Base-by-base conservation (phyloP, 805 yeast species). In the Hemisphaericaspora nanyangensis region DNA sequence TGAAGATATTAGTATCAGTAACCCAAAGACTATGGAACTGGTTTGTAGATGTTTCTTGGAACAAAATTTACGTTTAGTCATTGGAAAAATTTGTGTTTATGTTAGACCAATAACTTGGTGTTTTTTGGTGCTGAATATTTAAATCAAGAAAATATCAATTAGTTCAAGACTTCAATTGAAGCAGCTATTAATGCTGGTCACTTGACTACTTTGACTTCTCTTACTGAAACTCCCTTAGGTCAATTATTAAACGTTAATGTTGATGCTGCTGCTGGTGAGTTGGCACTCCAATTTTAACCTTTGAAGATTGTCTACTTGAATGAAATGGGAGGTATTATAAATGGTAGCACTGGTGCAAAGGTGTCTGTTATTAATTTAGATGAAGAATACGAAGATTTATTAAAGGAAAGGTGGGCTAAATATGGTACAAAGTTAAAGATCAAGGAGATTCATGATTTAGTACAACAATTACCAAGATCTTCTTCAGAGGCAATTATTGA, bases 61-160 rank as follows among this genome's bases (percentile, higher is more conserved):
- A 65, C 99, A 93, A 66, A 93, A 93, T 68, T 77, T 95, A 60
- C 83, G 89, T 56, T 75, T 93, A 37, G 99, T 93, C 18, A 91
- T 96, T 35, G 98, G 93, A 65, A 80, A 85, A 60, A 79, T 88
- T 79, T 99, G 99, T 34, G 99, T 93, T 40, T 90, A 90, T 48
- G 99, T 99, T 12, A 80, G 99, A 64, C 99, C 99, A 42, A 91
- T 93, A 53, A 93, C 97, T 19, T 91, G 95, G 28, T 99, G 99
- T 55, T 93, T 13, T 93, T 93, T 68, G 77, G 82, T 40, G 99
- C 99, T 33, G 85, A 86, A 29, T 93, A 87, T 63, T 72, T 93
- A 50, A 96, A 93, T 61, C 76, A 87, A 62, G 88, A 82, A 90
- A 88, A 64, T 93, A 93, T 66, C 80, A 90, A 58, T 74, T 93